Evolutionary conservation across 1,284 basidiomycete species (phyloP), one percentile per base, ranked within the genome.

Genomic region (Fomitopsis betulina): DNA sequence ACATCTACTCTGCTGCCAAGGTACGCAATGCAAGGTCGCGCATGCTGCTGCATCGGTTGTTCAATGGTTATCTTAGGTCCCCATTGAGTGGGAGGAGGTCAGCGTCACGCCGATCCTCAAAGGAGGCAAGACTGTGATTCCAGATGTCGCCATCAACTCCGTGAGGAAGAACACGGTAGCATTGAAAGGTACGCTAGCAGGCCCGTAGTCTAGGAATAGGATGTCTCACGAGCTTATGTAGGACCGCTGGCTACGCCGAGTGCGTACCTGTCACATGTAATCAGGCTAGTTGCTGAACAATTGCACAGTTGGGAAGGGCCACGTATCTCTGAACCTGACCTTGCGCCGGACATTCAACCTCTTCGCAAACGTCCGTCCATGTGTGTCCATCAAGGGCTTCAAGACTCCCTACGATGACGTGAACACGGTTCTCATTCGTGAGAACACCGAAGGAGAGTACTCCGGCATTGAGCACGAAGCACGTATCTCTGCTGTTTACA

Each of bases 371-470:
- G 96, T 99, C 67, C 88, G 96, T 63, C 97, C 96, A 53, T 99
- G 97, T 73, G 86, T 88, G 53, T 98, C 96, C 51, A 94, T 99
- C 76, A 79, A 93, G 75, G 97, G 97, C 49, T 98, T 89, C 84
- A 97, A 97, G 81, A 99, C 97, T 0, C 91, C 96, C 8, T 98
- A 99, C 72, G 96, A 98, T 73, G 89, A 98, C 71, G 97, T 99
- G 66, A 92, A 99, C 81, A 96, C 93, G 27, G 96, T 98, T 55
- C 81, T 99, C 65, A 99, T 99, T 75, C 93, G 97, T 71, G 97
- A 99, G 79, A 99, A 99, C 78, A 99, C 97, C 32, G 97, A 99
- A 78, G 97, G 97, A 70, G 97, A 99, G 77, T 99, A 99, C 80
- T 98, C 96, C 63, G 96, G 96, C 65, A 98, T 98, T 68, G 96